Conservation (phyloP, 176 grass and related monocot genomes). For the Hsuehochloa calcarea region DNA sequence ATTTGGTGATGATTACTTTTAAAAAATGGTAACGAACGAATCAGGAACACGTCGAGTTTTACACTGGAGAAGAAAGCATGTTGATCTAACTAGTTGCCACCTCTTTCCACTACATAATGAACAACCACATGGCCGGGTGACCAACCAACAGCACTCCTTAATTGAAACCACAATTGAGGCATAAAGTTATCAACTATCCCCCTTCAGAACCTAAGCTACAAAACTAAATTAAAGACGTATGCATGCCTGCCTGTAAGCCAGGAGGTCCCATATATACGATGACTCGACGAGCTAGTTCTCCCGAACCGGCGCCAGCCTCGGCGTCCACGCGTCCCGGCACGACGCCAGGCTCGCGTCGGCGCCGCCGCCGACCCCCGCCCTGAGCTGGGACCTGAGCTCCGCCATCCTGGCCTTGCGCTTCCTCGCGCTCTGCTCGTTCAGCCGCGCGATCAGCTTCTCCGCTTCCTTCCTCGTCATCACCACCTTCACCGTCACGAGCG, state of each 20-base stretch:
- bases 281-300: constrained; percentile 27
- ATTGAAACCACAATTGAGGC: neutral
- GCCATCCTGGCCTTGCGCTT: constrained; percentile 39
- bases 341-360: neutral
- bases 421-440: constrained; percentile 15
- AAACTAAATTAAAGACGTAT: neutral
- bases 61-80: neutral
- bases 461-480: constrained; percentile 56
- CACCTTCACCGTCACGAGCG: constrained; percentile 40
- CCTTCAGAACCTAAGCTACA: neutral
- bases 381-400: constrained; percentile 1
- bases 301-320: constrained; percentile 25
- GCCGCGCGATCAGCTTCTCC: constrained; percentile 44
- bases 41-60: neutral
- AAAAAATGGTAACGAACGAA: neutral
- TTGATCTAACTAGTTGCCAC: constrained; percentile 6
- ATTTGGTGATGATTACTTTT: neutral
- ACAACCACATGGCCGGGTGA: constrained; percentile 19
- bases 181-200: neutral
- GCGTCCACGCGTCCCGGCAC: constrained; percentile 24
- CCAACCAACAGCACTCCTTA: neutral
- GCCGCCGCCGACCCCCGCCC: neutral
- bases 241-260: neutral
- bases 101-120: neutral
- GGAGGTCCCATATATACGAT: neutral